phyloP scores from a whole-genome alignment of 2,329 filamentous ascomycete species.

The Fusarium bactridioides region DNA sequence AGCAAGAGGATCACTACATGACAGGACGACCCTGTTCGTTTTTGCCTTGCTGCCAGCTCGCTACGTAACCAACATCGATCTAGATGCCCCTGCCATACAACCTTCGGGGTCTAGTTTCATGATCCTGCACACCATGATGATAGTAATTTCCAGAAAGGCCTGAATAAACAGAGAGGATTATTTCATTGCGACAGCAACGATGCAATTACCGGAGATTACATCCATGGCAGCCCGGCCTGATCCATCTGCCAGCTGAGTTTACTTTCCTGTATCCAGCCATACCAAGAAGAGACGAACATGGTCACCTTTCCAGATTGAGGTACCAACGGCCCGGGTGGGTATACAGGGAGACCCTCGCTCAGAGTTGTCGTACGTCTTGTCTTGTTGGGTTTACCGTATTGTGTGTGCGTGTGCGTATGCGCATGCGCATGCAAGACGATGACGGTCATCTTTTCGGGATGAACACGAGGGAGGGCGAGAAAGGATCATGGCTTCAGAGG shows the following conservation, averaged over 20 bases:
- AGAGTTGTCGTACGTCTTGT: slow-evolving; percentile 30
- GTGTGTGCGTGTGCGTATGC: slow-evolving; percentile 5
- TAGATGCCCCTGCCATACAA: slow-evolving; percentile 22
- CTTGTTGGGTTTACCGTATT: slow-evolving; percentile 3
- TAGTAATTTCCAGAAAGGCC: slow-evolving; percentile 39
- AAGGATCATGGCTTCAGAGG: slow-evolving; percentile 8
- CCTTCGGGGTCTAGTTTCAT: slow-evolving; percentile 35
- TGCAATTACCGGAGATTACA: slow-evolving; percentile 39
- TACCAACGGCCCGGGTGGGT: slow-evolving; percentile 37
- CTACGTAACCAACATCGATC: slow-evolving; percentile 26
- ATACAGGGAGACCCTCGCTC: slow-evolving; percentile 31
- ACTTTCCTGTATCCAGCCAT: slow-evolving; percentile 1
- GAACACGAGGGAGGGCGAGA: slow-evolving; percentile 25
- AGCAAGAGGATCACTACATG: neutral
- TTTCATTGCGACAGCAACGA: slow-evolving; percentile 37
- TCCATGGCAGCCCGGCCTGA: slow-evolving; percentile 19
- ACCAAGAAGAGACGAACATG: slow-evolving; percentile 32
- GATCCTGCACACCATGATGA: slow-evolving; percentile 33
- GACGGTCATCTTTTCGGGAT: slow-evolving; percentile 9
- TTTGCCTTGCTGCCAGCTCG: slow-evolving; percentile 19
- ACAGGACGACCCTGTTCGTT: neutral
- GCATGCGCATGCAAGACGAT: slow-evolving; percentile 11
- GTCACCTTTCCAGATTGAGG: slow-evolving; percentile 32
- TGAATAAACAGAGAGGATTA: slow-evolving; percentile 21
- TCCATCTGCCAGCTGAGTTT: slow-evolving; percentile 30